A percentile compares a stretch with the other conserved stretches of the same genome.
Conservation (phyloP, 1,139 yeast species). For the Debaryomycetaceae sp. region DNA sequence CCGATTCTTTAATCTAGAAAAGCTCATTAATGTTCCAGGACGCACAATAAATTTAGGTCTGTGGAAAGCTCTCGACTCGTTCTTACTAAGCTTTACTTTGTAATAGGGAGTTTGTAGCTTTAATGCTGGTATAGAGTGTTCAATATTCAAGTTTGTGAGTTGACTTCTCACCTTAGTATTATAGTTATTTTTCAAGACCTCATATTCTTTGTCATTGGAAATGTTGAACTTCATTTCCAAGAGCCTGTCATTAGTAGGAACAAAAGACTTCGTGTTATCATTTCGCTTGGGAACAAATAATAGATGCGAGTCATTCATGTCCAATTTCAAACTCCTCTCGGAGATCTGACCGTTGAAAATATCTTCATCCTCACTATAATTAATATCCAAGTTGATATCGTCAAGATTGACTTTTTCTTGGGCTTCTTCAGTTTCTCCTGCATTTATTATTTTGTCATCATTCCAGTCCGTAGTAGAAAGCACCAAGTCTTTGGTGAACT, state of each 20-base stretch:
- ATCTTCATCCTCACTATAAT: conserved; percentile 70
- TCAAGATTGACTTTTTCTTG: conserved; percentile 18
- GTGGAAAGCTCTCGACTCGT: conserved; percentile 76
- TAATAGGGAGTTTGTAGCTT: conserved; percentile 89
- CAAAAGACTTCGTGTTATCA: conserved; percentile 25
- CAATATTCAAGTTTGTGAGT: conserved; percentile 85
- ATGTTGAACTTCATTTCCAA: conserved; percentile 64
- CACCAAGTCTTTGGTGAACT: conserved; percentile 55
- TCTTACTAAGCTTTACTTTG: conserved; percentile 68
- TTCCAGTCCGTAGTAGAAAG: conserved; percentile 86
- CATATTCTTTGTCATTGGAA: conserved; percentile 87
- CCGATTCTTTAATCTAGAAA: conserved; percentile 72
- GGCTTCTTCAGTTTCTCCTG: conserved; percentile 23
- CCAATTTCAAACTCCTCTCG: conserved; percentile 50
- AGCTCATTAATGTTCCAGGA: conserved; percentile 74
- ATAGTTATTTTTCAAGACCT: conserved; percentile 75
- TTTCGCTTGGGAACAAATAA: conserved; percentile 54
- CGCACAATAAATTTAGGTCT: conserved; percentile 72
- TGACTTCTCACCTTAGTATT: conserved; percentile 92
- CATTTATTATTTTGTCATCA: conserved; percentile 60
- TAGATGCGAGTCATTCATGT: conserved; percentile 83
- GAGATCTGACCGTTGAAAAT: conserved; percentile 71
- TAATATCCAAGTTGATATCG: conserved; percentile 21
- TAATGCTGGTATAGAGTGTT: conserved; percentile 86
- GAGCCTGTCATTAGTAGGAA: conserved; percentile 49